Conservation (phyloP, 2,329 filamentous ascomycete genomes). For the Pestalotiopsis fici region DNA sequence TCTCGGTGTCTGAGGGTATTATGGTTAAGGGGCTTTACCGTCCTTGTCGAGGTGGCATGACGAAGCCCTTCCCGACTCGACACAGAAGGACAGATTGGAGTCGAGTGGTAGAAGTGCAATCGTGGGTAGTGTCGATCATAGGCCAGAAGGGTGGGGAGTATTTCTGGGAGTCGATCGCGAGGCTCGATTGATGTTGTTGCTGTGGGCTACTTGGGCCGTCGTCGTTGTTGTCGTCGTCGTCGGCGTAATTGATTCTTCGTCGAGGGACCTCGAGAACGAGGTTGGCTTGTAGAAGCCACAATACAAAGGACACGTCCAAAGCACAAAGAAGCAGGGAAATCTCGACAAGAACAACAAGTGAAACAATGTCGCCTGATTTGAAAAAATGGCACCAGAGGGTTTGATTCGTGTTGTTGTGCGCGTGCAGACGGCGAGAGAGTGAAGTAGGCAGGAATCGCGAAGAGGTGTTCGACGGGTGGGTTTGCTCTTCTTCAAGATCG, state of each 20-base stretch:
- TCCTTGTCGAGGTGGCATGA: slow-evolving; percentile 59
- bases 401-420: slow-evolving; percentile 13
- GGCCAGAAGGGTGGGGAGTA: background rate
- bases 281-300: slow-evolving; percentile 13
- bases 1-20: slow-evolving; percentile 14
- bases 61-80: slow-evolving; percentile 46
- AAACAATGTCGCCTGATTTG: slow-evolving; percentile 13
- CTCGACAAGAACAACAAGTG: slow-evolving; percentile 16
- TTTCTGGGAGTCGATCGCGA: background rate
- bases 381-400: slow-evolving; percentile 12
- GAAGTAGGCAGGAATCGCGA: slow-evolving; percentile 18
- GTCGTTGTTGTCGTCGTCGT: background rate
- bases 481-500: slow-evolving; percentile 23
- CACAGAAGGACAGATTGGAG: slow-evolving; percentile 11
- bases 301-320: slow-evolving; percentile 26
- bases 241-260: background rate
- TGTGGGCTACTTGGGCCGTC: too few species aligned
- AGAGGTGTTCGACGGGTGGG: slow-evolving; percentile 20
- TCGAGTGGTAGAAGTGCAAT: background rate
- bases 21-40: slow-evolving; percentile 43
- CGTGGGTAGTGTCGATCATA: slow-evolving; percentile 1
- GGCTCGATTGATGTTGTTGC: background rate
- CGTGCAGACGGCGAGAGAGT: slow-evolving; percentile 14
- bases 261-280: slow-evolving; percentile 3
- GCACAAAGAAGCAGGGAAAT: slow-evolving; percentile 25